These are phyloP conservation scores for Backusella mclennaniae DNA, from an alignment of 192 early-diverging fungal species.

Conservation along the genomic window DNA sequence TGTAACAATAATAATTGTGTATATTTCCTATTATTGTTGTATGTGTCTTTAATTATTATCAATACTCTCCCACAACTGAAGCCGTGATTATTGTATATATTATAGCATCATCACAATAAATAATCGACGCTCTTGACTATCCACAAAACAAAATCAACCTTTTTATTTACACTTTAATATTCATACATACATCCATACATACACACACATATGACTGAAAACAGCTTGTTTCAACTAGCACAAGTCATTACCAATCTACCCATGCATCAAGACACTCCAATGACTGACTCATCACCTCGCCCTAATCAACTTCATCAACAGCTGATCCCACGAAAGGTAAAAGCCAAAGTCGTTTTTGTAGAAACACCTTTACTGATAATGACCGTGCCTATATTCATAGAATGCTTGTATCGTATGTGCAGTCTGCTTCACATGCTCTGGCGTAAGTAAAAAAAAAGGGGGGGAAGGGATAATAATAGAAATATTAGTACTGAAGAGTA, in stretches of 20 bases:
- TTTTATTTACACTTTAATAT: not conserved
- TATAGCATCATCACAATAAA: too few species aligned
- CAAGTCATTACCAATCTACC: conserved; percentile 11
- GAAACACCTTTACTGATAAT: not conserved
- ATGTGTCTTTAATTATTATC: too few species aligned
- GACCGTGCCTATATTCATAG: not conserved
- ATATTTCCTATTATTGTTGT: not conserved
- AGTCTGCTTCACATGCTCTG: conserved; percentile 36
- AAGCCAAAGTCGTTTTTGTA: not conserved
- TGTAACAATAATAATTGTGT: not conserved
- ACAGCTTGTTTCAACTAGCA: conserved; percentile 7
- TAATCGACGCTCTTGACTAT: too few species aligned
- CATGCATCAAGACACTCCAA: conserved; percentile 11
- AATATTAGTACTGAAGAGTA: too few species aligned
- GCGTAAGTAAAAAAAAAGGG: conserved; percentile 1
- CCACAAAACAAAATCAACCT: not conserved
- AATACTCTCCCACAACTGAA: too few species aligned
- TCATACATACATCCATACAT: not conserved
- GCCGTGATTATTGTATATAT: too few species aligned
- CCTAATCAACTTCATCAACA: conserved; percentile 6
- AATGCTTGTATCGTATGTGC: conserved; percentile 38
- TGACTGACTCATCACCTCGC: conserved; percentile 1
- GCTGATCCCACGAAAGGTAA: not conserved
- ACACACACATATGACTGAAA: not conserved
- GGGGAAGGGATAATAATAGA: too few species aligned